Percentiles rank a stretch among this genome's conserved stretches.
Evolutionary conservation across 1,284 basidiomycete genomes (phyloP).

Genomic region (Ceratorhiza oryzae-sativae): DNA sequence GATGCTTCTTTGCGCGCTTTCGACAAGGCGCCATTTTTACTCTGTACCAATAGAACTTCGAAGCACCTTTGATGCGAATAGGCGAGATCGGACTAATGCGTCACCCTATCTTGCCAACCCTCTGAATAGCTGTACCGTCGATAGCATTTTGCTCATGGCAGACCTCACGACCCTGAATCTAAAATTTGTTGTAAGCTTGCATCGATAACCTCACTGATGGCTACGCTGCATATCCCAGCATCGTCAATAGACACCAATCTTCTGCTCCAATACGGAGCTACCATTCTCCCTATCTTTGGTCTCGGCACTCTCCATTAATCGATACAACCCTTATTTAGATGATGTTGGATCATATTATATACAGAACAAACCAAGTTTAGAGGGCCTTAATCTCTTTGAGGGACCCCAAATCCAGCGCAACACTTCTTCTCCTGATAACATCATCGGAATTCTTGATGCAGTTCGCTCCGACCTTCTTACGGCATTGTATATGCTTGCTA

Average conservation of each 20-base stretch:
- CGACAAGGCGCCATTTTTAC: too few relatives aligned
- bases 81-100: background rate
- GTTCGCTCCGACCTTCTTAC: background rate
- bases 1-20: too few relatives aligned
- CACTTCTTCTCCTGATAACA: background rate
- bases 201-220: too few relatives aligned
- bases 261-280: background rate
- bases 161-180: background rate
- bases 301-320: background rate
- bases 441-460: constrained; percentile 7
- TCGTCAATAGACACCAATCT: background rate
- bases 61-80: background rate
- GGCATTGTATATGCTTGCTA: background rate
- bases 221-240: background rate
- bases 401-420: background rate
- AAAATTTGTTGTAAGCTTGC: background rate
- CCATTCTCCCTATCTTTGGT: constrained; percentile 4
- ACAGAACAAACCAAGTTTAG: background rate
- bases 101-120: constrained; percentile 6
- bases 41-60: constrained; percentile 7
- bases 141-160: background rate
- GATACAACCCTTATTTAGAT: background rate
- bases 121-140: constrained; percentile 3
- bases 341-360: constrained; percentile 10
- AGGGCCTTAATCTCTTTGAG: background rate